phyloP scores from a whole-genome alignment of 1,284 basidiomycete species.

The Ustanciosporium gigantosporum region DNA sequence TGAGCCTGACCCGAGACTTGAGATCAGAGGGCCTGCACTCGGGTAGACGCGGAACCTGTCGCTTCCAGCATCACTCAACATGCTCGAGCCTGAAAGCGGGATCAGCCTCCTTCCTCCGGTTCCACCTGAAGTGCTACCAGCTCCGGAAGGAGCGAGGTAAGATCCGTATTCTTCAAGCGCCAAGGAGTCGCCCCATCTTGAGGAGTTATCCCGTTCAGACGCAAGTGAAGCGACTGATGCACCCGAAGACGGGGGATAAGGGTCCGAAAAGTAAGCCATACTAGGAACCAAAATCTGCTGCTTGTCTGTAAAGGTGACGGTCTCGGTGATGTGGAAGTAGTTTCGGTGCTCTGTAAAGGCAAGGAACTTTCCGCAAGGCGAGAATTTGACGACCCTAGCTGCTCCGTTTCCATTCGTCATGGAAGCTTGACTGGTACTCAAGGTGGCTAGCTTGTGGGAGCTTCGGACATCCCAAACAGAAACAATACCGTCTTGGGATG shows the following conservation, averaged over 20 bases:
- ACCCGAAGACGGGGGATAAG: neutral
- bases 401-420: slow-evolving; percentile 31
- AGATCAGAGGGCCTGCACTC: no score
- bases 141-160: no score
- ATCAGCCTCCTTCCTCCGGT: neutral
- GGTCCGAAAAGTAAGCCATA: neutral
- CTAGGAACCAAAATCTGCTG: slow-evolving; percentile 18
- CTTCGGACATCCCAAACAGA: slow-evolving; percentile 64
- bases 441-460: slow-evolving; percentile 44
- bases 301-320: slow-evolving; percentile 30
- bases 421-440: slow-evolving; percentile 26
- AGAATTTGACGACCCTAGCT: slow-evolving; percentile 44
- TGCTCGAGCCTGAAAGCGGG: neutral
- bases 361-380: slow-evolving; percentile 41
- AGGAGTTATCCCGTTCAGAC: no score
- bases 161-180: no score
- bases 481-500: slow-evolving; percentile 80
- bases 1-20: no score
- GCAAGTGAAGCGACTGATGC: neutral
- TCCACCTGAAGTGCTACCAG: no score
- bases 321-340: slow-evolving; percentile 42
- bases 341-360: slow-evolving; percentile 49
- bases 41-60: slow-evolving; percentile 15
- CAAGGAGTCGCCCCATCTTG: no score
- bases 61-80: neutral